These are phyloP conservation scores for Exophiala sideris DNA, from an alignment of 2,329 filamentous ascomycete genomes.

Conservation along the genomic window DNA sequence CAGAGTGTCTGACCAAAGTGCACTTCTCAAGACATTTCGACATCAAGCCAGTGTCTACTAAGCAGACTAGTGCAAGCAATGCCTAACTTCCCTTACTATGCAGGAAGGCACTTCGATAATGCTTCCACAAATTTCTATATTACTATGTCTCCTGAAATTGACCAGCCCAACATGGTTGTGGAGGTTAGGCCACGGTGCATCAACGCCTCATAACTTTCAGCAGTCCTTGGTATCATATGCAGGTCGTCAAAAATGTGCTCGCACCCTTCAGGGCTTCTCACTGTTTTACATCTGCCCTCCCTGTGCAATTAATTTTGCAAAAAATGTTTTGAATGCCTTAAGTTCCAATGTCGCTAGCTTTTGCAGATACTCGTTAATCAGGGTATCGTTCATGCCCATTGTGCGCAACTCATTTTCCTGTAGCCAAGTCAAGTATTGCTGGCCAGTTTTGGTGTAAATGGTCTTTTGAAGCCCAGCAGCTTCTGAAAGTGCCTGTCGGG, in stretches of 20 bases:
- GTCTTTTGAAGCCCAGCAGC: constrained; percentile 82
- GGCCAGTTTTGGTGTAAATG: constrained; percentile 86
- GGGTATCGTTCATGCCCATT: constrained; percentile 46
- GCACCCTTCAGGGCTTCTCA: constrained; percentile 6
- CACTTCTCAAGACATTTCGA: neutral
- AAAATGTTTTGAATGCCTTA: constrained; percentile 48
- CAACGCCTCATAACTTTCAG: constrained; percentile 1
- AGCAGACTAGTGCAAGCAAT: too few relatives aligned
- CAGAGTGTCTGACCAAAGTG: too few relatives aligned
- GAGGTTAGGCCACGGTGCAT: neutral
- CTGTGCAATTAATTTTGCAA: constrained; percentile 35
- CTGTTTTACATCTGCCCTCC: constrained; percentile 24
- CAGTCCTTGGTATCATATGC: constrained; percentile 23
- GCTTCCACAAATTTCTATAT: too few relatives aligned
- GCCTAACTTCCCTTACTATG: too few relatives aligned
- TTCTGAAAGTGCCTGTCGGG: constrained; percentile 81
- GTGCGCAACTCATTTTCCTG: constrained; percentile 44
- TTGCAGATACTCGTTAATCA: constrained; percentile 47
- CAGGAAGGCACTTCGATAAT: too few relatives aligned
- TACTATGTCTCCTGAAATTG: neutral
- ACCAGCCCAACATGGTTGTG: neutral
- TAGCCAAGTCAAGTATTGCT: constrained; percentile 64
- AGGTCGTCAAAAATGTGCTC: constrained; percentile 7
- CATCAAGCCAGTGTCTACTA: neutral
- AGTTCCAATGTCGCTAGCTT: constrained; percentile 44